Percentiles rank a stretch among this genome's conserved stretches.
Conservation (phyloP, 129 eudicot genomes). For the Escallonia rubra region DNA sequence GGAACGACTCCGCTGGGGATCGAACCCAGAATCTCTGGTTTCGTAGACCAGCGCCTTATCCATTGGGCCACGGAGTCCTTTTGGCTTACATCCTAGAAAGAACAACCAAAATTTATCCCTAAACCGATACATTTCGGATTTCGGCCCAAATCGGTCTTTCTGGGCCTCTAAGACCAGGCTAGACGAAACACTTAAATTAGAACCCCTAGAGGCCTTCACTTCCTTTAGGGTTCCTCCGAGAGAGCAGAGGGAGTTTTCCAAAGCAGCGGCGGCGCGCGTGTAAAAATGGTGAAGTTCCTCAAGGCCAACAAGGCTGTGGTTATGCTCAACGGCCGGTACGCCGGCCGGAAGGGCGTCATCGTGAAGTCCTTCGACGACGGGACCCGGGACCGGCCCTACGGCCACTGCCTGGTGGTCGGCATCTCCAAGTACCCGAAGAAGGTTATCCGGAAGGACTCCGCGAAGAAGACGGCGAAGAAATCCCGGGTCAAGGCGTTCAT, state of each 20-base stretch:
- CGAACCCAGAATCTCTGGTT: constrained; percentile 86
- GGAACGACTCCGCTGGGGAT: constrained; percentile 68
- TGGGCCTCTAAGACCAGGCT: too few relatives aligned
- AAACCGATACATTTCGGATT: too few relatives aligned
- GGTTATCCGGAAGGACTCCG: constrained; percentile 69
- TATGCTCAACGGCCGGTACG: constrained; percentile 57
- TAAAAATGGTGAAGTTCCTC: constrained; percentile 60
- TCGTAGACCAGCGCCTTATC: constrained; percentile 87
- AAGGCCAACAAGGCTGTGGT: constrained; percentile 68
- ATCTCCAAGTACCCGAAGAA: constrained; percentile 61
- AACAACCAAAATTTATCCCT: too few relatives aligned
- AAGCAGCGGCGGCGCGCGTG: too few relatives aligned
- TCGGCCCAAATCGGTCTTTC: too few relatives aligned
- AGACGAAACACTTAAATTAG: too few relatives aligned
- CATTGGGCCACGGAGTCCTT: constrained; percentile 69
- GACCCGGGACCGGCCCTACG: constrained; percentile 67
- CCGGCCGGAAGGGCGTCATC: constrained; percentile 59
- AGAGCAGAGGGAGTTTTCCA: too few relatives aligned
- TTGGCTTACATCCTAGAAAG: too few relatives aligned
- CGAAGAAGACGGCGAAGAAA: constrained; percentile 51
- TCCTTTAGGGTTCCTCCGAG: too few relatives aligned
- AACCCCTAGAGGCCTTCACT: too few relatives aligned
- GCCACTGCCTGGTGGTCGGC: constrained; percentile 67
- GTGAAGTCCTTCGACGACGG: constrained; percentile 58
- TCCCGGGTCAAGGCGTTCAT: constrained; percentile 64